These are phyloP conservation scores for Plenodomus biglobosus DNA, from an alignment of 2,329 filamentous ascomycete species.

Conservation along the genomic window DNA sequence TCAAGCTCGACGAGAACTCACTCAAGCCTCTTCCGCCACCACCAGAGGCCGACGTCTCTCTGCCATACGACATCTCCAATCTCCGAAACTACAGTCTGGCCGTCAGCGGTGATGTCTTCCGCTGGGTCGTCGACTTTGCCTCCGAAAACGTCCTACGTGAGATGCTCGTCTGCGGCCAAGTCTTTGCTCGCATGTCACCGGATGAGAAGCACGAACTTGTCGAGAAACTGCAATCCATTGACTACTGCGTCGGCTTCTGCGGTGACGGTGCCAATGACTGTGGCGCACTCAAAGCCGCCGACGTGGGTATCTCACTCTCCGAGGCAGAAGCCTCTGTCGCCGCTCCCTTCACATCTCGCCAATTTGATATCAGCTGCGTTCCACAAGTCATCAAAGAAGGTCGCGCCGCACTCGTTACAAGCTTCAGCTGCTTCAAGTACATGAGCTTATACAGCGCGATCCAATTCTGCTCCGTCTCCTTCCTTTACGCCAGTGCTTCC, in stretches of 20 bases:
- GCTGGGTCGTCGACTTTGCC: constrained; percentile 93
- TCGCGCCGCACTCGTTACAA: constrained; percentile 91
- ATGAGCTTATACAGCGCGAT: constrained; percentile 99
- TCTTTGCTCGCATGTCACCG: constrained; percentile 97
- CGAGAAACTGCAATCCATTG: constrained; percentile 93
- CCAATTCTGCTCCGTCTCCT: constrained; percentile 95
- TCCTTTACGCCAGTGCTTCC: constrained; percentile 88
- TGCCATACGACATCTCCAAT: constrained; percentile 82
- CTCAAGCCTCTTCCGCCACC: constrained; percentile 76
- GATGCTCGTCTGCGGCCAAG: constrained; percentile 88
- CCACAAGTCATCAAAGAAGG: constrained; percentile 91
- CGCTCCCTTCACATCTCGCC: constrained; percentile 92
- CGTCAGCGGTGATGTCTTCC: constrained; percentile 89
- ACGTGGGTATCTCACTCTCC: constrained; percentile 94
- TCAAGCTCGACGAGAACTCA: constrained; percentile 75
- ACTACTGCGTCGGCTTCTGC: constrained; percentile 94
- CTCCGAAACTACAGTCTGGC: constrained; percentile 85
- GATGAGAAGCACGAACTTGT: constrained; percentile 98
- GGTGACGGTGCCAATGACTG: constrained; percentile 98
- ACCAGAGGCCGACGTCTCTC: constrained; percentile 72
- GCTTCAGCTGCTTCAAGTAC: constrained; percentile 99
- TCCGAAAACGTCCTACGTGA: constrained; percentile 75
- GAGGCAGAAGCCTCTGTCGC: constrained; percentile 97
- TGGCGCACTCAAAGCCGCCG: constrained; percentile 91
- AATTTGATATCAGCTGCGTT: constrained; percentile 96